Base-by-base conservation (phyloP, 805 yeast species). In the Cyberlindnera subsufficiens region DNA sequence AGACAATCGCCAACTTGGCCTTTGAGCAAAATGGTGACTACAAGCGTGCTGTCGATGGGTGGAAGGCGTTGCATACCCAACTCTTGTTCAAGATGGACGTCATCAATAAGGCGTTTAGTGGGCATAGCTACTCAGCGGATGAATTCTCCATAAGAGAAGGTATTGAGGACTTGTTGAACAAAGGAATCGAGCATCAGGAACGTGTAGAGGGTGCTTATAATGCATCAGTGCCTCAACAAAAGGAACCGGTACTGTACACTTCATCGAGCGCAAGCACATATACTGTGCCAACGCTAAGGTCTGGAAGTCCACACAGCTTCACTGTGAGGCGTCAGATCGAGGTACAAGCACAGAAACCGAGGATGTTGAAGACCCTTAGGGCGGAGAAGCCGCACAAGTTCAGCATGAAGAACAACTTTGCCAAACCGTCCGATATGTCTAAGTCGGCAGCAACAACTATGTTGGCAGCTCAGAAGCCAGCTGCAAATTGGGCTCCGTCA, bases 61-160 rank as follows among this genome's bases (percentile, higher is more conserved):
- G 91, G 90, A 82, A 79, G 50, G 67, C 79, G 2, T 61, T 85
- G n/a, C 86, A 80, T 48, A 78, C 85, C 2, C 72, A 75, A 38
- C 68, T 80, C 3, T 67, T 77, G 38, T 75, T 67, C 55, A 77
- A 77, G 51, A 61, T 82, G 35, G 86, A 80, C 17, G 46, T 59
- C 42, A 51, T 83, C 51, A 72, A 82, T 55, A 64, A 74, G 41
- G 59, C 60, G 46, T 59, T 57, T 55, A 56, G 56, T 27, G 46
- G 62, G 51, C 46, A 53, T 41, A 43, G 46, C 40, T 75, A 53
- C 43, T 54, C 74, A 0, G 68, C 66, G 4, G 80, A 76, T 44
- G 82, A 76, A 47, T 42, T 64, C 4, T 65, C 69, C 47, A 52
- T 75, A 8, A 47, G 54, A 27, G 61, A 56, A 27, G 62, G 60